Evolutionary conservation across 2,329 filamentous ascomycete genomes (phyloP).

Genomic region (Exophiala oligosperma): DNA sequence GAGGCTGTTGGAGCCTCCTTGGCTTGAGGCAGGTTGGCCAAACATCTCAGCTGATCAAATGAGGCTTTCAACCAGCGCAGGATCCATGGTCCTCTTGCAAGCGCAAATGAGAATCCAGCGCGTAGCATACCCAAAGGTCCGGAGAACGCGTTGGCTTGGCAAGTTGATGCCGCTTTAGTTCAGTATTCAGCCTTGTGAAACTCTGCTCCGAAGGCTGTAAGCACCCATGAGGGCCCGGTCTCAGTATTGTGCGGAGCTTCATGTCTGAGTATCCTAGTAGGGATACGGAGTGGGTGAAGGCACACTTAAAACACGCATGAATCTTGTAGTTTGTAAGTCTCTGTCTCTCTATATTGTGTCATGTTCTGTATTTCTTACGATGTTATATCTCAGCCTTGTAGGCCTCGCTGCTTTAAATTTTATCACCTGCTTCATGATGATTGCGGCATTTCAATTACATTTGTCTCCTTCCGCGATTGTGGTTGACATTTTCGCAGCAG

Average conservation of each 20-base stretch:
- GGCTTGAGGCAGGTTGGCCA: conserved; percentile 16
- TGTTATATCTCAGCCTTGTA: too few relatives aligned
- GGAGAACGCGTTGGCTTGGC: neutral
- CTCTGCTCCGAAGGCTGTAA: neutral
- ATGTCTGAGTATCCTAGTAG: too few relatives aligned
- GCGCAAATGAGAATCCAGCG: neutral
- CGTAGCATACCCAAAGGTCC: neutral
- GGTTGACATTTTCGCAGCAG: neutral
- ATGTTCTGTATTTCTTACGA: too few relatives aligned
- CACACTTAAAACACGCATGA: too few relatives aligned
- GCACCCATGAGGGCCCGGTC: too few relatives aligned
- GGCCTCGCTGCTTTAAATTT: too few relatives aligned
- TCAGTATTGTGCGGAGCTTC: too few relatives aligned
- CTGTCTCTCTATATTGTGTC: too few relatives aligned
- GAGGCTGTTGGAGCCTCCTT: conserved; percentile 8
- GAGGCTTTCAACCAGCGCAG: conserved; percentile 2
- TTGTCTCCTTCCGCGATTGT: neutral
- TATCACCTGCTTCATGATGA: too few relatives aligned
- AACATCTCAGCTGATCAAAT: conserved; percentile 21
- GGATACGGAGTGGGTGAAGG: too few relatives aligned
- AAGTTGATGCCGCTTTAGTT: neutral
- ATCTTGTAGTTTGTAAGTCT: too few relatives aligned
- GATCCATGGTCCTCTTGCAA: neutral
- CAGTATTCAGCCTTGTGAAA: neutral
- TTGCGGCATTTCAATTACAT: too few relatives aligned